These are phyloP conservation scores for Dinochytrium kinnereticum DNA, from an alignment of 371 early-diverging fungal species.

Conservation along the genomic window DNA sequence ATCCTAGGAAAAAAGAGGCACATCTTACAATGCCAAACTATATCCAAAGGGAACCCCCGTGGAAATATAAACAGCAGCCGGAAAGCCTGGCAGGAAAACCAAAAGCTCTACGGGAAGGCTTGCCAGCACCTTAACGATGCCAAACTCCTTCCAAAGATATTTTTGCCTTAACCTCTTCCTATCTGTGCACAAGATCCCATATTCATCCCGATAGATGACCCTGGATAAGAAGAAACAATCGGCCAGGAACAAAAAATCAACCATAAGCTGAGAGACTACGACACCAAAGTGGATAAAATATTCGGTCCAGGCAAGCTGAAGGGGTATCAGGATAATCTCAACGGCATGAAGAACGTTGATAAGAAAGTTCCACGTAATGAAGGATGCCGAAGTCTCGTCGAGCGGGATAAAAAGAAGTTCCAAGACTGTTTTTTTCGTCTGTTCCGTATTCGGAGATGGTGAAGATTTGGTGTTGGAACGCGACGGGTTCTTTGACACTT, in stretches of 20 bases:
- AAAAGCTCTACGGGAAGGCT: conserved; percentile 33
- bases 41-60: not conserved
- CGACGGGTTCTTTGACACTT: too few species aligned
- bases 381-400: not conserved
- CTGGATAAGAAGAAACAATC: conserved; percentile 37
- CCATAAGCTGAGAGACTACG: conserved; percentile 22
- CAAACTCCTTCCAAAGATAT: conserved; percentile 21
- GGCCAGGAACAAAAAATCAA: conserved; percentile 31
- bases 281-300: conserved; percentile 22
- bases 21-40: not conserved
- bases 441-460: too few species aligned
- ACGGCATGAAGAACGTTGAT: conserved; percentile 29
- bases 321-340: conserved; percentile 26
- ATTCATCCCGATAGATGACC: conserved; percentile 32
- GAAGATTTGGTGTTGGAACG: too few species aligned
- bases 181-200: conserved; percentile 32
- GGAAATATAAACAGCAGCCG: not conserved
- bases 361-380: conserved; percentile 6
- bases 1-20: not conserved
- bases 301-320: conserved; percentile 39
- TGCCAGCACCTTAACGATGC: conserved; percentile 18
- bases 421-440: too few species aligned
- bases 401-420: not conserved
- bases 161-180: not conserved
- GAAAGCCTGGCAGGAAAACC: not conserved